phyloP scores from a whole-genome alignment of 768 basidiomycete genomes.

The Kwoniella mangroviensis region DNA sequence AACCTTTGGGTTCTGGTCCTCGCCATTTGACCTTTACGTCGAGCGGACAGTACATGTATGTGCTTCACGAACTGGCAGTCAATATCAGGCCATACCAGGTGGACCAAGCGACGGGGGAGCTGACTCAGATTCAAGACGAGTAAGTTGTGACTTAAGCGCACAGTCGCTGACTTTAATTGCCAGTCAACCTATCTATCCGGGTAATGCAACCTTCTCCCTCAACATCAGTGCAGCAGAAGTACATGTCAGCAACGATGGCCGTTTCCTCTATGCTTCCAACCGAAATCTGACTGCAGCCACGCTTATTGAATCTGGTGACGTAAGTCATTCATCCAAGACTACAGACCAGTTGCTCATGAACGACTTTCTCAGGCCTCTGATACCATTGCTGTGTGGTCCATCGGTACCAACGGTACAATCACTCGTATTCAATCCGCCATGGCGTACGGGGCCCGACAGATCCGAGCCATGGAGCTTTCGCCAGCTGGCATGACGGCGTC shows the following conservation, averaged over 20 bases:
- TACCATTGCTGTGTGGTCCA: slow-evolving; percentile 15
- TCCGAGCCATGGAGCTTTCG: slow-evolving; percentile 18
- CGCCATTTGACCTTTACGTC: slow-evolving; percentile 11
- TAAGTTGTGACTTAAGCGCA: neutral
- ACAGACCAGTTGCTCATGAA: neutral
- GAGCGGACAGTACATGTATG: slow-evolving; percentile 13
- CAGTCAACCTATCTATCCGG: slow-evolving; percentile 17
- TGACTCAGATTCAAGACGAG: slow-evolving; percentile 14
- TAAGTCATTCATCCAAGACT: neutral
- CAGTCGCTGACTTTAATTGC: neutral
- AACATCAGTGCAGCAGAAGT: slow-evolving; percentile 17
- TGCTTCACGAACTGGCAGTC: slow-evolving; percentile 13
- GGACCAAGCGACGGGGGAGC: slow-evolving; percentile 8
- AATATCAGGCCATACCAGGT: slow-evolving; percentile 16
- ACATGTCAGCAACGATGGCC: slow-evolving; percentile 14
- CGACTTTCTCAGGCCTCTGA: slow-evolving; percentile 1
- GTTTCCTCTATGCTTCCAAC: slow-evolving; percentile 16
- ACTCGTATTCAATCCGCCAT: slow-evolving; percentile 12
- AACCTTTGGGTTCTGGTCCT: slow-evolving; percentile 13
- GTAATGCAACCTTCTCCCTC: slow-evolving; percentile 11
- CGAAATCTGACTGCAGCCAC: slow-evolving; percentile 6
- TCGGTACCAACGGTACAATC: slow-evolving; percentile 8
- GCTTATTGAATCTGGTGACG: slow-evolving; percentile 9
- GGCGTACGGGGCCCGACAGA: slow-evolving; percentile 14
- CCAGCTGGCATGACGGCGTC: slow-evolving; percentile 12